Evolutionary conservation across 164 flowering plant species (phyloP).

Genomic region (Magnolia officinalis): DNA sequence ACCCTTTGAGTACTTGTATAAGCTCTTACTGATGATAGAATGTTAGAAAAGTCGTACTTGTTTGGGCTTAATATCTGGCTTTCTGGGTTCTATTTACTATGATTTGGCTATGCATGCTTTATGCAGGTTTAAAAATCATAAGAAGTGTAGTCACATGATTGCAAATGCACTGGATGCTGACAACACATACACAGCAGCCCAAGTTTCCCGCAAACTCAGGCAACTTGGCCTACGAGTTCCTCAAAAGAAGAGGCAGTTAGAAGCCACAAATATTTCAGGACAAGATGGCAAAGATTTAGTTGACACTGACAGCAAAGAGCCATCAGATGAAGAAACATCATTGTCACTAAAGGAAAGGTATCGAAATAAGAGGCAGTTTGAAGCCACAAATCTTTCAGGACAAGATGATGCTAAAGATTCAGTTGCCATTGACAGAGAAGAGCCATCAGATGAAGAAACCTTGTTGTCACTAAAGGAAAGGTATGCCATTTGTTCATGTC

Average conservation of each 20-base stretch:
- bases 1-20: too few species aligned
- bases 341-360: conserved; percentile 42
- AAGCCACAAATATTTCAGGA: conserved; percentile 23
- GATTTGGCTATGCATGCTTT: conserved; percentile 11
- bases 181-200: conserved; percentile 52
- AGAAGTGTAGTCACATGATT: conserved; percentile 76
- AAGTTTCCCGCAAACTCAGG: conserved; percentile 72
- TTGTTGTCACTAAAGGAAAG: conserved; percentile 43
- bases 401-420: conserved; percentile 30
- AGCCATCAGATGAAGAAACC: conserved; percentile 60
- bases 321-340: conserved; percentile 62
- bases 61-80: background rate
- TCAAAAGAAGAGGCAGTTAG: conserved; percentile 27
- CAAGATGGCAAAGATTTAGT: conserved; percentile 28
- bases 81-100: conserved; percentile 1
- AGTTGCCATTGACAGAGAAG: conserved; percentile 21
- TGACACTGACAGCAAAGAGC: conserved; percentile 23
- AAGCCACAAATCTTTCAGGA: conserved; percentile 24
- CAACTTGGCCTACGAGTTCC: conserved; percentile 68
- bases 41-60: background rate
- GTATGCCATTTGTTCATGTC: conserved; percentile 10
- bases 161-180: conserved; percentile 70
- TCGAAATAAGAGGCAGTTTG: conserved; percentile 26
- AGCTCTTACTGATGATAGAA: background rate
- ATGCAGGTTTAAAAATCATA: conserved; percentile 73